Evolutionary conservation across 192 early-diverging fungal species (phyloP).

Genomic region (Thamnidium elegans): DNA sequence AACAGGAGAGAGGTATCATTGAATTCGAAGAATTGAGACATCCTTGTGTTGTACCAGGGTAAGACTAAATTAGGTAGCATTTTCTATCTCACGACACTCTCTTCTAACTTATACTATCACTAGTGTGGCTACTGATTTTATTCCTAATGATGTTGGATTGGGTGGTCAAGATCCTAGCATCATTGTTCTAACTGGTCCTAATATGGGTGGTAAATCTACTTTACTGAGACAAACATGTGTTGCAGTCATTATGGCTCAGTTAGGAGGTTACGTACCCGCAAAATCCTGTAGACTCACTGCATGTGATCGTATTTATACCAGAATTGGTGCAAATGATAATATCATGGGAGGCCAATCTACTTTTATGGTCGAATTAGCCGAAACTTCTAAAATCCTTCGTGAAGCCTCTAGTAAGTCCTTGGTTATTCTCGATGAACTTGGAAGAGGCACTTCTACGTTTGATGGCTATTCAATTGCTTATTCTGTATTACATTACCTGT

Average conservation of each 20-base stretch:
- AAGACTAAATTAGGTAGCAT: constrained; percentile 1
- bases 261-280: constrained; percentile 95
- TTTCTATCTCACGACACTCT: not conserved
- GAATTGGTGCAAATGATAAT: constrained; percentile 98
- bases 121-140: constrained; percentile 66
- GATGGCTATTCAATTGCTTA: constrained; percentile 97
- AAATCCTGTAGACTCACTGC: constrained; percentile 65
- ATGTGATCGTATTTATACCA: constrained; percentile 94
- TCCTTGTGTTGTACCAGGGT: constrained; percentile 80
- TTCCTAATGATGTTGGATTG: constrained; percentile 91
- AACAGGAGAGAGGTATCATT: constrained; percentile 58
- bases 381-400: constrained; percentile 88
- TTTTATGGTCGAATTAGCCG: constrained; percentile 94
- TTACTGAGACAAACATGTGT: constrained; percentile 92
- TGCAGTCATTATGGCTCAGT: constrained; percentile 92
- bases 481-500: constrained; percentile 82
- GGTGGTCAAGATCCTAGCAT: constrained; percentile 66
- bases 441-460: constrained; percentile 94
- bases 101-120: not conserved
- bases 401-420: constrained; percentile 88
- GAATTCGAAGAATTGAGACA: constrained; percentile 91
- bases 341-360: constrained; percentile 93
- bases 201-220: constrained; percentile 99
- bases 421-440: constrained; percentile 97
- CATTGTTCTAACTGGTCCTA: constrained; percentile 96